Evolutionary conservation across 371 early-diverging fungal species (phyloP).

Genomic region (Entomophthora muscae): DNA sequence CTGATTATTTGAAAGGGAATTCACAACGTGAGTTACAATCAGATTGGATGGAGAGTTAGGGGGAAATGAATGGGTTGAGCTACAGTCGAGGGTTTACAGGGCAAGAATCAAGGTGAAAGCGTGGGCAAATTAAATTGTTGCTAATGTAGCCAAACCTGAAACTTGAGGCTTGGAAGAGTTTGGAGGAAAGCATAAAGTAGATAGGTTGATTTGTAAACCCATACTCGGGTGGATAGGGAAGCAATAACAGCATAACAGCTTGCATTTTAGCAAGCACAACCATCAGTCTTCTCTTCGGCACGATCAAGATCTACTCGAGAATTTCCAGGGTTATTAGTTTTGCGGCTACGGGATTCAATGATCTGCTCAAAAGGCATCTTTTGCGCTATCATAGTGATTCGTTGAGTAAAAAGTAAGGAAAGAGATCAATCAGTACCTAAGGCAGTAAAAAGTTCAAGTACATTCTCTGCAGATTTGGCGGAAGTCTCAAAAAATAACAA

Average conservation of each 20-base stretch:
- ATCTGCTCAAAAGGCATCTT: conserved; percentile 45
- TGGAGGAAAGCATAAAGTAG: neutral
- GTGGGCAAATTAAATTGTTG: neutral
- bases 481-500: conserved; percentile 86
- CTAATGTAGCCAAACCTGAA: neutral
- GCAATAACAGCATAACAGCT: neutral
- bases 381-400: too few species aligned
- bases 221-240: neutral
- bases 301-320: conserved; percentile 18
- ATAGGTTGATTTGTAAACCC: neutral
- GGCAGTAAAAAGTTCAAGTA: conserved; percentile 68
- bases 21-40: too few species aligned
- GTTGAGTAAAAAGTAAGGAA: neutral
- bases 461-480: conserved; percentile 77
- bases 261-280: conserved; percentile 17
- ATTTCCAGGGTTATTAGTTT: conserved; percentile 14
- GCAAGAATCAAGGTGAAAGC: neutral
- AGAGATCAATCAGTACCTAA: conserved; percentile 35
- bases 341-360: conserved; percentile 14
- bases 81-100: neutral
- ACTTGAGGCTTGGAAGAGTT: neutral
- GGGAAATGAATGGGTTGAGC: neutral
- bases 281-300: conserved; percentile 14
- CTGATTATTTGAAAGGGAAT: too few species aligned
- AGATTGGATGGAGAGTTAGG: neutral